A percentile compares a stretch with the other conserved stretches of the same genome.
Evolutionary conservation across 352 stramenopile genomes (phyloP).

Genomic region (Globisporangium cederbergense): DNA sequence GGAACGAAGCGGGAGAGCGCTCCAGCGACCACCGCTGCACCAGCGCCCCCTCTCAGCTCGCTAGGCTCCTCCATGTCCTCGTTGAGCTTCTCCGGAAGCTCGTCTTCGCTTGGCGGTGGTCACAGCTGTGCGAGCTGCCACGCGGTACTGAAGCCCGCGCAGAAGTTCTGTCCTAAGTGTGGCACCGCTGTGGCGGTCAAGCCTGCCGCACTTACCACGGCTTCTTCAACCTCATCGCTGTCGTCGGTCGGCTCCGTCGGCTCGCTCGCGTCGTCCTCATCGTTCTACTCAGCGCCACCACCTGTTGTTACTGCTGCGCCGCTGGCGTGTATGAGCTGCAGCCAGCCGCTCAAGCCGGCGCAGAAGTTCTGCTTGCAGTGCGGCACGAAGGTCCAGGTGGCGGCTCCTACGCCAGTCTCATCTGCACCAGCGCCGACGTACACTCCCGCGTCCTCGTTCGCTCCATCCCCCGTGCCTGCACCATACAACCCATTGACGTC

Average conservation of each 20-base stretch:
- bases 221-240: constrained; percentile 28
- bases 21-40: background rate
- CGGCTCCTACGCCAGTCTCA: background rate
- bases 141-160: constrained; percentile 47
- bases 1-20: constrained; percentile 34
- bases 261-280: constrained; percentile 19
- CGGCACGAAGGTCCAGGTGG: constrained; percentile 47
- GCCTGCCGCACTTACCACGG: constrained; percentile 9
- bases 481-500: constrained; percentile 31
- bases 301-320: constrained; percentile 12
- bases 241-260: constrained; percentile 25
- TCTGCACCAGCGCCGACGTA: constrained; percentile 8
- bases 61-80: constrained; percentile 11
- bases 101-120: constrained; percentile 22
- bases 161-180: constrained; percentile 84
- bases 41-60: background rate
- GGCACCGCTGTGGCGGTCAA: constrained; percentile 29
- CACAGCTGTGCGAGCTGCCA: constrained; percentile 45
- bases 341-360: constrained; percentile 42
- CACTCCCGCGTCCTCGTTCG: constrained; percentile 21
- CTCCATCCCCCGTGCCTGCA: constrained; percentile 23
- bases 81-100: constrained; percentile 19
- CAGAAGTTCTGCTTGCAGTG: constrained; percentile 83
- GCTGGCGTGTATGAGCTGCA: constrained; percentile 41
- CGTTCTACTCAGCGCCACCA: constrained; percentile 7